phyloP scores from a whole-genome alignment of 1,284 basidiomycete species.

The Leccinum pachyderme region DNA sequence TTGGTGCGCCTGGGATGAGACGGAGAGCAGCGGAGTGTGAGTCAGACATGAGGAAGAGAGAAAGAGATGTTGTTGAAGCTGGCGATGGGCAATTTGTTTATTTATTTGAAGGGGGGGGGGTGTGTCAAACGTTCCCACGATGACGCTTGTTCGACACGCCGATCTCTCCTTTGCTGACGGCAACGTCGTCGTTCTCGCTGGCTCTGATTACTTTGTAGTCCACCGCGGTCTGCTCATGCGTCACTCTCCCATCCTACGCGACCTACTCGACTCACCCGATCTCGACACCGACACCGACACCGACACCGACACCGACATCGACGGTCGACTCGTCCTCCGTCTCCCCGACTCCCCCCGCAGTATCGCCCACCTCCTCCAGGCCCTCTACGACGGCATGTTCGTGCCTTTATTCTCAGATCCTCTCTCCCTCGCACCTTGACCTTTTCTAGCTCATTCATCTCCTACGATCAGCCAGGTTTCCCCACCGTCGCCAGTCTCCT shows the following conservation, averaged over 20 bases:
- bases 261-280: constrained; percentile 34
- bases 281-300: constrained; percentile 30
- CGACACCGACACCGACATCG: constrained; percentile 36
- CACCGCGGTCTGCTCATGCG: constrained; percentile 63
- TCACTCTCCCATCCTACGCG: constrained; percentile 51
- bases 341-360: constrained; percentile 53
- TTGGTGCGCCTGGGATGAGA: constrained; percentile 72
- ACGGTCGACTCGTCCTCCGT: constrained; percentile 53
- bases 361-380: constrained; percentile 52
- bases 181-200: constrained; percentile 59
- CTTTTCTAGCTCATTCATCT: constrained; percentile 37
- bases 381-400: constrained; percentile 63
- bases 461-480: constrained; percentile 49
- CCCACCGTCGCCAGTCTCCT: constrained; percentile 51
- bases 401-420: constrained; percentile 15
- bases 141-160: constrained; percentile 41
- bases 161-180: constrained; percentile 66
- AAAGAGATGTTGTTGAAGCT: neutral
- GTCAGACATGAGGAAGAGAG: constrained; percentile 41
- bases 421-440: constrained; percentile 8
- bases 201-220: constrained; percentile 58
- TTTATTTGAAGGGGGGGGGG: constrained; percentile 11
- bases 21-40: constrained; percentile 40
- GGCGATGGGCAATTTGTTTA: constrained; percentile 4
- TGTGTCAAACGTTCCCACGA: constrained; percentile 23